Evolutionary conservation across 2,329 filamentous ascomycete species (phyloP).

Genomic region (Zymoseptoria pseudotritici): DNA sequence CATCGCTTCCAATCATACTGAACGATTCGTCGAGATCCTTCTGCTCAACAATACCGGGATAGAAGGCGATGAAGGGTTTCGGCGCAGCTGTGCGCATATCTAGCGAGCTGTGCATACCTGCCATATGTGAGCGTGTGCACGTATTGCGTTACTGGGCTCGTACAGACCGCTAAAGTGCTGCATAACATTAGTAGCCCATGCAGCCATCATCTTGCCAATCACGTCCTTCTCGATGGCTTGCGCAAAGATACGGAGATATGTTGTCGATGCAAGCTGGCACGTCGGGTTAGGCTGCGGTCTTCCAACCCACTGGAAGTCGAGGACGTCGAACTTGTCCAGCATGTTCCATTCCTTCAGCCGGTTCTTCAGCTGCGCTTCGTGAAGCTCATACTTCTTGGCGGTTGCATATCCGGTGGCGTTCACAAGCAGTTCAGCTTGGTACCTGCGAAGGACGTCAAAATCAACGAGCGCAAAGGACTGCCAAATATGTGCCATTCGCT

Average conservation of each 20-base stretch:
- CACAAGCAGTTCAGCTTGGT: slow-evolving; percentile 37
- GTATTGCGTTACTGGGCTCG: not conserved
- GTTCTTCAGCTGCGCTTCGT: slow-evolving; percentile 36
- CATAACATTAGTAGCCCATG: slow-evolving; percentile 19
- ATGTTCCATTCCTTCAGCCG: slow-evolving; percentile 25
- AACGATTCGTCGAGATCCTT: slow-evolving; percentile 18
- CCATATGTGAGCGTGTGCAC: slow-evolving; percentile 8
- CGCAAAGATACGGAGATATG: slow-evolving; percentile 34
- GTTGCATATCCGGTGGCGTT: slow-evolving; percentile 40
- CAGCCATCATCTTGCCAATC: slow-evolving; percentile 16
- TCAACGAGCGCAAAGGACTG: not conserved
- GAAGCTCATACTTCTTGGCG: slow-evolving; percentile 37
- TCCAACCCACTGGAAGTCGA: slow-evolving; percentile 25
- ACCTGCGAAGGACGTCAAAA: slow-evolving; percentile 12
- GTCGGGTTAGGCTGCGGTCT: slow-evolving; percentile 29
- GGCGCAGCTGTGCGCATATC: slow-evolving; percentile 20
- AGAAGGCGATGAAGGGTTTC: slow-evolving; percentile 21
- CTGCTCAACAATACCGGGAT: slow-evolving; percentile 18
- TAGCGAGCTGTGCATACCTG: slow-evolving; percentile 20
- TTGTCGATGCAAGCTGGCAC: slow-evolving; percentile 37
- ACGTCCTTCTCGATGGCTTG: slow-evolving; percentile 20
- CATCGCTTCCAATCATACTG: slow-evolving; percentile 15
- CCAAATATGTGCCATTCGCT: not conserved
- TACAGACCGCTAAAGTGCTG: slow-evolving; percentile 15
- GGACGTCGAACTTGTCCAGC: slow-evolving; percentile 20